A percentile compares a stretch with the other conserved stretches of the same genome.
phyloP scores from a whole-genome alignment of 1,284 basidiomycete genomes.

The Apiotrichum veenhuisii region DNA sequence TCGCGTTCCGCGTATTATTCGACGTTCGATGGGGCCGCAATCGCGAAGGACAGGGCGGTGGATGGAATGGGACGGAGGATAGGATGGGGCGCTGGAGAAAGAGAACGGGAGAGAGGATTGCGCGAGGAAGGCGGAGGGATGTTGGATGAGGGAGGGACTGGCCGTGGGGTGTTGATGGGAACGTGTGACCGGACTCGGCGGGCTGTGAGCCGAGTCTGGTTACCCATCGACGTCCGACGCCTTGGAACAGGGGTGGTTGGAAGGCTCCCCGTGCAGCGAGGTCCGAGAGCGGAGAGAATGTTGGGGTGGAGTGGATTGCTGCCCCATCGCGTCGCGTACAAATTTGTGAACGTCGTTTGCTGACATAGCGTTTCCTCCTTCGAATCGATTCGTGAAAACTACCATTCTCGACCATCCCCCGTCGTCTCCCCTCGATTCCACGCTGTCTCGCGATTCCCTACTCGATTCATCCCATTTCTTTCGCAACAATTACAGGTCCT shows the following conservation, averaged over 20 bases:
- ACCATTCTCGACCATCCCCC: background rate
- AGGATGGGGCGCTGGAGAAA: background rate
- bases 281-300: background rate
- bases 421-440: background rate
- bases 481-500: slow-evolving; percentile 65
- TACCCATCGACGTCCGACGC: background rate
- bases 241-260: too few relatives aligned
- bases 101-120: background rate
- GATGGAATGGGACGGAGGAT: background rate
- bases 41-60: background rate
- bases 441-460: background rate
- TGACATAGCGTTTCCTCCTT: slow-evolving; percentile 3
- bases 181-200: background rate
- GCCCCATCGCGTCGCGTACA: background rate
- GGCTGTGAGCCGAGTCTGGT: too few relatives aligned
- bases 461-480: background rate
- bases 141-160: background rate
- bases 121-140: background rate
- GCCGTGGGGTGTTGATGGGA: background rate
- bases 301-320: background rate
- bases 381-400: background rate
- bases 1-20: background rate
- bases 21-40: background rate
- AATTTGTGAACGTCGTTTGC: background rate
- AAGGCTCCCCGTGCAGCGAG: background rate